Percentiles rank a stretch among this genome's conserved stretches.
These are phyloP conservation scores for Paramecium sonneborni DNA, from an alignment of 73 alveolate genomes.

Conservation along the genomic window DNA sequence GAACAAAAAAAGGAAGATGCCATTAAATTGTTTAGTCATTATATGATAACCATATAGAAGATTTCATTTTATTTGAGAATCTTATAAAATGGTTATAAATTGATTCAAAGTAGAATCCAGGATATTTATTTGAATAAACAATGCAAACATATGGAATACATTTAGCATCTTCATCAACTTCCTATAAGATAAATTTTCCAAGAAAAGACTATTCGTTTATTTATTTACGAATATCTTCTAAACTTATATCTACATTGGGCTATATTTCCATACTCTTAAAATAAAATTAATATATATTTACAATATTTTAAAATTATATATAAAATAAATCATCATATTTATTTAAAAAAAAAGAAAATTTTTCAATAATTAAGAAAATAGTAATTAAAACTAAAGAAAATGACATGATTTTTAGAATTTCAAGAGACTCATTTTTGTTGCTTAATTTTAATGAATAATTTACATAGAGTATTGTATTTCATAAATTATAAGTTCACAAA, in stretches of 20 bases:
- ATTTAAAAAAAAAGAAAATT: neutral
- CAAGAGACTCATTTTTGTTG: neutral
- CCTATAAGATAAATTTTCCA: neutral
- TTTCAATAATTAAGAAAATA: neutral
- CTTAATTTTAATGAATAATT: no score
- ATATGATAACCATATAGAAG: neutral
- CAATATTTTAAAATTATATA: neutral
- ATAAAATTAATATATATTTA: neutral
- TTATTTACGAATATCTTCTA: neutral
- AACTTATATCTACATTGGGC: neutral
- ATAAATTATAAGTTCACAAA: neutral
- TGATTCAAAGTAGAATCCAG: slow-evolving; percentile 40
- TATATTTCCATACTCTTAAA: neutral
- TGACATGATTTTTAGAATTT: neutral
- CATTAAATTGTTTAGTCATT: slow-evolving; percentile 31
- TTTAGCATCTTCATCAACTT: neutral
- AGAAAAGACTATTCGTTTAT: neutral
- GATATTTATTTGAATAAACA: slow-evolving; percentile 12
- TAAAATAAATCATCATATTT: neutral
- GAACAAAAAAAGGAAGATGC: slow-evolving; percentile 20
- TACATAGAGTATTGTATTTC: no score
- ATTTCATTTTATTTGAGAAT: neutral
- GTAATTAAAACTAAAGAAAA: neutral
- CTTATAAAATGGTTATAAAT: slow-evolving; percentile 28
- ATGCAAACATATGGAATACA: slow-evolving; percentile 1